These are phyloP conservation scores for Fusarium decemcellulare DNA, from an alignment of 2,329 filamentous ascomycete species.

Conservation along the genomic window DNA sequence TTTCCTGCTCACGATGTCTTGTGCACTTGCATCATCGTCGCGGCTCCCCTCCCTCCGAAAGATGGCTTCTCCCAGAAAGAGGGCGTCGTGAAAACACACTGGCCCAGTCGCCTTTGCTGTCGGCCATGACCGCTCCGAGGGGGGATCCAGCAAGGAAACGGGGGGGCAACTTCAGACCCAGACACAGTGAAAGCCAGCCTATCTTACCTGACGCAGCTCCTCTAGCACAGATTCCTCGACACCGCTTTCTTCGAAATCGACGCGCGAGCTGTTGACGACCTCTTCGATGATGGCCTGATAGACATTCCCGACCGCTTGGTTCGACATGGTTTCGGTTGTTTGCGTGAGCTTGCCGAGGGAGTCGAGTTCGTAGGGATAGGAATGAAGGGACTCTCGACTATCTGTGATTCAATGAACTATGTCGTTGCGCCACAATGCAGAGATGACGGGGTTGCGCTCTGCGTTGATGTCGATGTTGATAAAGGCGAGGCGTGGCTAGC, in stretches of 20 bases:
- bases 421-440: slow-evolving; percentile 23
- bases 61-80: not conserved
- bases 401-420: slow-evolving; percentile 1
- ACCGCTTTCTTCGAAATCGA: slow-evolving; percentile 97
- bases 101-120: slow-evolving; percentile 27
- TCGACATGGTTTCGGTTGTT: slow-evolving; percentile 65
- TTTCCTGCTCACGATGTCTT: not conserved
- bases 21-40: not conserved
- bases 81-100: slow-evolving; percentile 4
- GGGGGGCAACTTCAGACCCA: slow-evolving; percentile 11
- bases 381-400: slow-evolving; percentile 1
- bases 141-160: slow-evolving; percentile 11
- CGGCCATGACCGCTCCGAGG: slow-evolving; percentile 37
- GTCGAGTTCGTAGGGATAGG: slow-evolving; percentile 4
- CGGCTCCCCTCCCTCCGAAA: not conserved
- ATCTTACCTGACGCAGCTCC: slow-evolving; percentile 87
- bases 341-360: slow-evolving; percentile 8
- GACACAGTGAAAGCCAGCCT: slow-evolving; percentile 20
- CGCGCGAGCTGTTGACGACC: slow-evolving; percentile 91
- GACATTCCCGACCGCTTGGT: slow-evolving; percentile 77
- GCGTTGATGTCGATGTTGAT: not conserved
- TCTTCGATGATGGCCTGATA: slow-evolving; percentile 86
- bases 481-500: slow-evolving; percentile 1
- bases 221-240: slow-evolving; percentile 89
- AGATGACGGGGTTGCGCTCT: not conserved